Base-by-base conservation (phyloP, 306 rosid species). In the Neltuma alba region DNA sequence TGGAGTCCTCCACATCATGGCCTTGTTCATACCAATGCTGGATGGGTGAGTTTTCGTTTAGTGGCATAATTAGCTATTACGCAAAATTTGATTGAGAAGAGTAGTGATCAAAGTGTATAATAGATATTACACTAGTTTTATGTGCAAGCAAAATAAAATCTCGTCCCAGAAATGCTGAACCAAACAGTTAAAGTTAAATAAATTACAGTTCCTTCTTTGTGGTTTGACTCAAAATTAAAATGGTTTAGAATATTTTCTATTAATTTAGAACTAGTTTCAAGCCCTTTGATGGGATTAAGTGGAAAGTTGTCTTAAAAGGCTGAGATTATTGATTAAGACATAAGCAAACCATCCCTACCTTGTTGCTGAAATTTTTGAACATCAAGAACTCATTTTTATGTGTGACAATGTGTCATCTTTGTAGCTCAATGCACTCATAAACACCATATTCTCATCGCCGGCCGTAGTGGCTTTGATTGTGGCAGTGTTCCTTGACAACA, bases 351-450 rank as follows among this genome's bases (percentile, higher is more conserved):
- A 54, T 28, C 36, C 68, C 8, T 6, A 1, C 9, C 30, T 31
- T 9, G 1, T 54, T 45, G 52, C 13, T 23, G 63, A 23, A 31
- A 18, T 31, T 15, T 64, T 64, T 3, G 7, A 64, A 36, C 14
- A 34, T 8, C 27, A 64, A 3, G 38, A 64, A 27, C 64, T 57
- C 64, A 57, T 25, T 25, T n/a, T 36, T n/a, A n/a, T 37, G 47
- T 65, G 12, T 18, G 28, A 18, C n/a, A 37, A 20, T 65, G 40
- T 34, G 47, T 36, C 28, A 65, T 38, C 33, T 80, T 87, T 82
- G 87, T 94, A 95, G 98, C 91, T 93, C 91, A 93, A 93, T 64
- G 97, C 92, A 84, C 83, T 90, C 85, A 87, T 95, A 1, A 95
- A 95, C 76, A 95, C 99, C 0, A 91, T 95, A 65, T 95, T 95